Evolutionary conservation across 345 rosid species (phyloP), one percentile per base, ranked within the genome.

Genomic region (Chamaenerion angustifolium): DNA sequence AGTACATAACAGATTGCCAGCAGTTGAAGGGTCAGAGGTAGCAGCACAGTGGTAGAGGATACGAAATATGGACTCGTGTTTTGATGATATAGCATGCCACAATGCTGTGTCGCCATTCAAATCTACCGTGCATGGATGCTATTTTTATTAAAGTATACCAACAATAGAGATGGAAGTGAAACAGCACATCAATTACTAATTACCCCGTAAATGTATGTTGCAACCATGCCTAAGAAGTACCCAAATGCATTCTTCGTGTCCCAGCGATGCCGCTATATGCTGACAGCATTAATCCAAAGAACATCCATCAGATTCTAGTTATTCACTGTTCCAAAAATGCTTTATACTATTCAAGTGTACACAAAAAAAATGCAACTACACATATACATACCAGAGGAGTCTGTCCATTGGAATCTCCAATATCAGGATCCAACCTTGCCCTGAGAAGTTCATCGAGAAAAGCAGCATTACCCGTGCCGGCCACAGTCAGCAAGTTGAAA

Each of bases 191-290:
- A 31, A 31, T 31, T 31, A 7, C 10, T 31, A 31, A 21, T 55
- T 73, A 85, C 95, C 97, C 76, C 67, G 64, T 25, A 72, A 44
- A 52, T 77, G 80, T 15, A 81, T 70, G 68, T 82, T 80, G 76
- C 95, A 85, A 42, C 83, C 87, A 56, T 84, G 79, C 65, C 69
- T 78, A 16, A 88, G 61, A 48, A 88, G 87, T 63, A 79, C 82
- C 45, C 61, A 42, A 8, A 85, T 88, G 72, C 89, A 85, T 13
- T 85, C 93, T 64, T 82, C 95, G 45, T 80, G 83, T 56, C 97
- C 97, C 61, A 65, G 72, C 3, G 88, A 75, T 63, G 95, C 95
- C 46, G 95, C 95, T 56, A 89, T 60, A 61, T 85, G 97, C 95
- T 89, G 84, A 59, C 48, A 54, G 21, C 40, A 51, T 56, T 50